phyloP scores from a whole-genome alignment of 2,329 filamentous ascomycete genomes.

The Parafenestella ontariensis region DNA sequence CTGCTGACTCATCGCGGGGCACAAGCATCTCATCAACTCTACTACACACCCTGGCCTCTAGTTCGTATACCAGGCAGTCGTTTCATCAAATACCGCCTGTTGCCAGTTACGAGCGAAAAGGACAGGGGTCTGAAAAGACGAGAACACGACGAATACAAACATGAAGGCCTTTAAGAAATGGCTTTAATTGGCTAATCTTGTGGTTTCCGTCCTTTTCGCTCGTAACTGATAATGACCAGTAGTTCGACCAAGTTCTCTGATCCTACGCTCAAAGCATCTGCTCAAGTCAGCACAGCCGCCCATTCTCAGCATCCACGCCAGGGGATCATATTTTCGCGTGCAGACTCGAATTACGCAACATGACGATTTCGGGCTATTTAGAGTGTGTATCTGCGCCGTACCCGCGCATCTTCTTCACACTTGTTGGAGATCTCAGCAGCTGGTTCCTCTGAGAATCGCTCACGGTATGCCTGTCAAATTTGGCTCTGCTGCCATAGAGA shows the following conservation, averaged over 20 bases:
- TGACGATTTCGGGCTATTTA: not conserved
- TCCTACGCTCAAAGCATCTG: not conserved
- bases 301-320: not conserved
- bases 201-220: no score
- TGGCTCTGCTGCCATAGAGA: conserved; percentile 25
- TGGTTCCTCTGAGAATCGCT: not conserved
- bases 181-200: no score
- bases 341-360: not conserved
- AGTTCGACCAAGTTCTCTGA: not conserved
- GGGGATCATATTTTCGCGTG: not conserved
- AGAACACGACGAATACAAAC: no score
- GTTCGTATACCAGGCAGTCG: not conserved
- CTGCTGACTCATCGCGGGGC: not conserved
- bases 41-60: not conserved
- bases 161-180: no score
- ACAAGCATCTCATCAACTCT: not conserved
- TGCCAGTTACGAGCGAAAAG: no score
- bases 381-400: not conserved
- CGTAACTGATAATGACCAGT: no score
- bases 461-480: conserved; percentile 17
- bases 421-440: not conserved
- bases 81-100: not conserved
- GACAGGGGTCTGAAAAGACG: no score
- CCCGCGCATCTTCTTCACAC: not conserved
- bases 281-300: not conserved